A percentile compares a stretch with the other conserved stretches of the same genome.
Conservation (phyloP, 495 filamentous ascomycete species). For the Bacidia rubella region DNA sequence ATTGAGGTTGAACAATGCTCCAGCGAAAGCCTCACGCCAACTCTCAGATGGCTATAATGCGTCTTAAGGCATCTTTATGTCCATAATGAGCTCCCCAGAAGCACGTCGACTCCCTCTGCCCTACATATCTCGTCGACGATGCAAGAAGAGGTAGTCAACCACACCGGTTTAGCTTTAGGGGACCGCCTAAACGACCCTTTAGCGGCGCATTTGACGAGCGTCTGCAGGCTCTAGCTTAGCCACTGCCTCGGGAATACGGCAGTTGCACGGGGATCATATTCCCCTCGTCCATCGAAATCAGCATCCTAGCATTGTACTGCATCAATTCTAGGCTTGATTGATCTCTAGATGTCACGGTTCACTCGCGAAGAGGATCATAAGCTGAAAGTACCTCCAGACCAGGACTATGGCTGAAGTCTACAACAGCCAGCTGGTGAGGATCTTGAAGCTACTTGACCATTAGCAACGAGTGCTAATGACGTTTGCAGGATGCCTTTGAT, state of each 20-base stretch:
- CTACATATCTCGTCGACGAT: too few species aligned
- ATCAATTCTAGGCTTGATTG: too few species aligned
- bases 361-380: too few species aligned
- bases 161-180: not conserved
- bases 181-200: not conserved
- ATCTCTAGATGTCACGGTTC: too few species aligned
- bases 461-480: not conserved
- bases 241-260: not conserved
- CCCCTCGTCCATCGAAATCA: not conserved
- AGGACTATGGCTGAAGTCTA: slow-evolving; percentile 16
- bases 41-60: too few species aligned
- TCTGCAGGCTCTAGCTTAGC: not conserved
- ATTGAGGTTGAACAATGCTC: too few species aligned
- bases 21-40: too few species aligned
- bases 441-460: not conserved
- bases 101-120: too few species aligned
- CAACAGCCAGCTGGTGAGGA: slow-evolving; percentile 20
- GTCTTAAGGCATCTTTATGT: too few species aligned
- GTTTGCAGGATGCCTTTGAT: slow-evolving; percentile 36
- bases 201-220: not conserved
- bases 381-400: not conserved
- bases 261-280: too few species aligned
- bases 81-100: too few species aligned
- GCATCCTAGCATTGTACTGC: not conserved
- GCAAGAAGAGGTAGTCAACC: not conserved